Conservation (phyloP, 2,329 filamentous ascomycete species). For the Ophiostoma ulmi region DNA sequence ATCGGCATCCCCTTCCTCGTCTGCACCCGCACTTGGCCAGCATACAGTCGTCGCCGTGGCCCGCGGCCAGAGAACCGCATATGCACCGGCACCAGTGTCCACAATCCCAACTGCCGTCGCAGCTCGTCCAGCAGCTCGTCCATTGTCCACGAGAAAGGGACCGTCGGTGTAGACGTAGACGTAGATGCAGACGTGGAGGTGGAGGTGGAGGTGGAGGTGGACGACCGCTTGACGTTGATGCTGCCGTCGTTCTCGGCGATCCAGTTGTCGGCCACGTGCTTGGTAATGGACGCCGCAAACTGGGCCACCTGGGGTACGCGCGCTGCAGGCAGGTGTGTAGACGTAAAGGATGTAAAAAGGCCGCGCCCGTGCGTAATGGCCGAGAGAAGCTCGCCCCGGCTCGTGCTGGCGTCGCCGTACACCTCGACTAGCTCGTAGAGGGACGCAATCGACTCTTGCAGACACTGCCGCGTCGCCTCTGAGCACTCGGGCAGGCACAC, state of each 20-base stretch:
- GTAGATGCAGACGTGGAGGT: conserved; percentile 11
- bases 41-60: neutral
- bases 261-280: conserved; percentile 46
- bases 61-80: neutral
- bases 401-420: neutral
- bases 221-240: conserved; percentile 27
- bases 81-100: conserved; percentile 29
- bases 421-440: neutral
- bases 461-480: neutral
- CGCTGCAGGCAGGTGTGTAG: too few species aligned
- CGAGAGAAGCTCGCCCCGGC: neutral
- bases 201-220: conserved; percentile 16
- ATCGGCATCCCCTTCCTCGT: neutral
- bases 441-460: neutral
- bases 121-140: conserved; percentile 34
- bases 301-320: conserved; percentile 33
- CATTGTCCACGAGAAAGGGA: conserved; percentile 33
- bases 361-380: neutral
- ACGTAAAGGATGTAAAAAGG: neutral
- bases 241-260: conserved; percentile 25
- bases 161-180: conserved; percentile 17
- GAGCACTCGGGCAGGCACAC: conserved; percentile 19
- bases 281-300: conserved; percentile 42
- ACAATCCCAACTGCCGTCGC: conserved; percentile 33
- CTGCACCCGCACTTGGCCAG: neutral